These are phyloP conservation scores for Pulveroboletus sp. DNA, from an alignment of 768 basidiomycete genomes.

Conservation along the genomic window DNA sequence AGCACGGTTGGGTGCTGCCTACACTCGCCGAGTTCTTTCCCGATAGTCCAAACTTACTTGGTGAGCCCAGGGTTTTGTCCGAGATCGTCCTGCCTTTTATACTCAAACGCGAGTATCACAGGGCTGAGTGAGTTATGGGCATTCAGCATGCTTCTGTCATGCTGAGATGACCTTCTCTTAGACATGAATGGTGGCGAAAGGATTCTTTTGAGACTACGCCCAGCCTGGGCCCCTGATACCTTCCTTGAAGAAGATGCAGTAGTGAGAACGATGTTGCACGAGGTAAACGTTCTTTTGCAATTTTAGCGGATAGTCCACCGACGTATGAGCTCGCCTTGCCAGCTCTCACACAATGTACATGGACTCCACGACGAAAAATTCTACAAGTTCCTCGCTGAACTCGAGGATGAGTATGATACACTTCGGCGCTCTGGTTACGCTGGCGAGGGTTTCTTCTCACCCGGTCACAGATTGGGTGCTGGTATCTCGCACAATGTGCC, in stretches of 20 bases:
- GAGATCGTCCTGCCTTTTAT: background rate
- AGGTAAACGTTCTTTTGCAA: constrained; percentile 41
- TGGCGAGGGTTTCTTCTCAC: constrained; percentile 85
- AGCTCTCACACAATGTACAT: constrained; percentile 88
- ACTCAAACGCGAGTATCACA: constrained; percentile 14
- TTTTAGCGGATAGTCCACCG: background rate
- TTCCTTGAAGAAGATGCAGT: constrained; percentile 76
- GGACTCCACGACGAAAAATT: constrained; percentile 87
- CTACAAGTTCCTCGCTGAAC: constrained; percentile 62
- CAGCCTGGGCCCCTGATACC: constrained; percentile 56
- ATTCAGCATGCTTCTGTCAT: background rate
- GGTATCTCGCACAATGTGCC: constrained; percentile 66
- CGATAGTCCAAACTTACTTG: constrained; percentile 62
- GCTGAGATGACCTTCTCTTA: constrained; percentile 24
- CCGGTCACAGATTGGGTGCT: constrained; percentile 66
- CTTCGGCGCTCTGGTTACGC: constrained; percentile 77
- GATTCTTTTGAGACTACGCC: constrained; percentile 80
- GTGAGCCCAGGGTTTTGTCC: constrained; percentile 37
- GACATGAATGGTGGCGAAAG: constrained; percentile 77
- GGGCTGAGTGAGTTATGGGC: constrained; percentile 35
- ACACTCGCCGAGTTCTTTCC: constrained; percentile 88
- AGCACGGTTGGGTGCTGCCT: constrained; percentile 73
- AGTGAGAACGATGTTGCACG: constrained; percentile 84
- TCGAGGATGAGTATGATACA: constrained; percentile 83
- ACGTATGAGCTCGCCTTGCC: background rate